These are phyloP conservation scores for Ascomycota sp. DNA, from an alignment of 2,329 filamentous ascomycete species.

Conservation along the genomic window DNA sequence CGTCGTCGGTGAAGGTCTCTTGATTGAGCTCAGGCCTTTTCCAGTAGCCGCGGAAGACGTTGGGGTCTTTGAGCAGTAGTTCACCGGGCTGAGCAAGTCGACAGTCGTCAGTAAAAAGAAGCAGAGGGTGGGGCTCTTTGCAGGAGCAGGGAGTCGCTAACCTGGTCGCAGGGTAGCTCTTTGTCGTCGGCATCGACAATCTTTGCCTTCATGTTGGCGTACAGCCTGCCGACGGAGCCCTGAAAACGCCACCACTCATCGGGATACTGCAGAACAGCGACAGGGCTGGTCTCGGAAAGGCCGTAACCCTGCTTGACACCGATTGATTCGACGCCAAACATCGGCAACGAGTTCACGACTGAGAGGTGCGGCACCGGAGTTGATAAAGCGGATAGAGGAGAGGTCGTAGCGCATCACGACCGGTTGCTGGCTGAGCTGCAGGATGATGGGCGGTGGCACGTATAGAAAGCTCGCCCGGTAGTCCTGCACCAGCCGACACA, in stretches of 20 bases:
- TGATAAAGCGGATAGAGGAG: slow-evolving; percentile 60
- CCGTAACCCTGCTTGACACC: slow-evolving; percentile 88
- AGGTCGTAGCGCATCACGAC: slow-evolving; percentile 65
- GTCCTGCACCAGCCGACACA: slow-evolving; percentile 57
- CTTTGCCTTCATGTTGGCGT: slow-evolving; percentile 64
- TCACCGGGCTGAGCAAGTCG: slow-evolving; percentile 30
- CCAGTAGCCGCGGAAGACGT: slow-evolving; percentile 60
- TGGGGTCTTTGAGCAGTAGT: slow-evolving; percentile 59
- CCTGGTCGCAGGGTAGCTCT: slow-evolving; percentile 33
- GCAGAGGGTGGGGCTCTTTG: too few relatives aligned
- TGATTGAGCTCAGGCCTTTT: slow-evolving; percentile 52
- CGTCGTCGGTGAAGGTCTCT: slow-evolving; percentile 53
- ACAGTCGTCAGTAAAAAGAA: not conserved
- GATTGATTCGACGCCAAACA: slow-evolving; percentile 53
- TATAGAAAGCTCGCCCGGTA: slow-evolving; percentile 59
- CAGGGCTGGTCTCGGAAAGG: slow-evolving; percentile 68
- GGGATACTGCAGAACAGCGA: slow-evolving; percentile 53
- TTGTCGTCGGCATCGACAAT: slow-evolving; percentile 46
- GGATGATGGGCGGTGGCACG: slow-evolving; percentile 66
- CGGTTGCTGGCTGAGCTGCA: slow-evolving; percentile 64
- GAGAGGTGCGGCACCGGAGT: slow-evolving; percentile 70
- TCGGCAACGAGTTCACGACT: slow-evolving; percentile 61
- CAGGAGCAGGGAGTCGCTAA: slow-evolving; percentile 2
- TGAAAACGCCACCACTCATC: slow-evolving; percentile 57
- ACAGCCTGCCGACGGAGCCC: slow-evolving; percentile 57